Conservation (phyloP, 345 rosid genomes). For the Kernera saxatilis region DNA sequence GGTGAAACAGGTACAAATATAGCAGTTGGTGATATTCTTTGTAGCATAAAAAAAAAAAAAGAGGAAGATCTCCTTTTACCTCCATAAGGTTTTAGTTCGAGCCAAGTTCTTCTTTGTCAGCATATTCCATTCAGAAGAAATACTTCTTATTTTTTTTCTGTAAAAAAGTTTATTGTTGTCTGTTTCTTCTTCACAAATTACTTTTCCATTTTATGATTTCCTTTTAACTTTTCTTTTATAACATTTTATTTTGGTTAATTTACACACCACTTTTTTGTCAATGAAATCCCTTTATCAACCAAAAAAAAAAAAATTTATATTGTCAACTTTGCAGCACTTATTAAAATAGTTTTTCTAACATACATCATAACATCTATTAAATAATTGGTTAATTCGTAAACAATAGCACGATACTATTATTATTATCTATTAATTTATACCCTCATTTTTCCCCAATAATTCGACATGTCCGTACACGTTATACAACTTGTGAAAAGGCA, state of each 20-base stretch:
- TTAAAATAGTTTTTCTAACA: neutral
- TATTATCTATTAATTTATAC: neutral
- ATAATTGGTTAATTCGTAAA: neutral
- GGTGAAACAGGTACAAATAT: no score
- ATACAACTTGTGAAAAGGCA: conserved; percentile 9
- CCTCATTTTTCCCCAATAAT: neutral
- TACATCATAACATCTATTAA: neutral
- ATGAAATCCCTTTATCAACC: no score
- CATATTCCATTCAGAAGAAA: no score
- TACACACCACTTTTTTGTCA: no score
- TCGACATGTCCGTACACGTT: neutral
- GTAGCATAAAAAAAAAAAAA: no score
- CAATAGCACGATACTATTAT: neutral
- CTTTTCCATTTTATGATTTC: neutral
- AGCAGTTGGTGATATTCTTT: no score
- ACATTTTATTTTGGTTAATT: neutral
- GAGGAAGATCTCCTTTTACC: no score
- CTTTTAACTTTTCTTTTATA: neutral
- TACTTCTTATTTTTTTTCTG: no score
- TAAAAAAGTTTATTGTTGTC: neutral
- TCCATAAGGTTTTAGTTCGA: no score
- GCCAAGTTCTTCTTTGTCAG: no score
- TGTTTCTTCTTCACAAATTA: neutral
- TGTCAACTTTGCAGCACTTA: neutral
- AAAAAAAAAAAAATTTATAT: neutral